Base-by-base conservation (phyloP, 345 rosid genomes). In the Xanthoceras sorbifolium region DNA sequence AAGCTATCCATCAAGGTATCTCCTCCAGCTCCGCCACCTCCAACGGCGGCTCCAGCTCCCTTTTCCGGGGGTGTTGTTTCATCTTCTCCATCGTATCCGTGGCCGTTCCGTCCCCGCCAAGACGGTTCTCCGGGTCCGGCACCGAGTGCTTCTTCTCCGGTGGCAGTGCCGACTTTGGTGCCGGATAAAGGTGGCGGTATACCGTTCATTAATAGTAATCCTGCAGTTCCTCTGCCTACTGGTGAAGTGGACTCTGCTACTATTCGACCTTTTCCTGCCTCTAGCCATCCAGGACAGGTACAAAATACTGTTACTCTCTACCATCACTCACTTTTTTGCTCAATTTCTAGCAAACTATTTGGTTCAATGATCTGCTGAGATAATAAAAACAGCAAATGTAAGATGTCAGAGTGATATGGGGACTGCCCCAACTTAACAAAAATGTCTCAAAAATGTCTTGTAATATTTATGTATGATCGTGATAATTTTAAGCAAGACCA, bases 161-260 rank as follows among this genome's bases (percentile, higher is more conserved):
- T 82, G 17, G 64, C 84, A 10, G 82, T 77, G 72, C 90, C 89
- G 6, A 71, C 72, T 4, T 3, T 84, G n/a, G 72, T 78, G 67
- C 94, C 98, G 0, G 94, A 87, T 26, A 93, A 89, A 85, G 84
- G 82, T 1, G 88, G 89, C 1, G 92, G 91, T 32, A 87, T 90
- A 12, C 97, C 98, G 3, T 96, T 96, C 61, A 96, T 93, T 22
- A 93, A 86, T 62, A 96, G 99, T 69, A 96, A 93, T 68, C 98
- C 99, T 0, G 98, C 98, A 1, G 98, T 95, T 82, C 97, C 99
- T 34, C 79, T 95, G 82, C 99, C 99, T 3, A 96, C 97, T n/a
- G 99, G 90, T 57, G 99, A 96, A 83, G 91, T 91, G 9, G 99
- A 96, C 74, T 90, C 98, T 42, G 90, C 98, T 74, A 90, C 97